Conservation (phyloP, 805 yeast species). For the Wickerhamomyces hampshirensis region DNA sequence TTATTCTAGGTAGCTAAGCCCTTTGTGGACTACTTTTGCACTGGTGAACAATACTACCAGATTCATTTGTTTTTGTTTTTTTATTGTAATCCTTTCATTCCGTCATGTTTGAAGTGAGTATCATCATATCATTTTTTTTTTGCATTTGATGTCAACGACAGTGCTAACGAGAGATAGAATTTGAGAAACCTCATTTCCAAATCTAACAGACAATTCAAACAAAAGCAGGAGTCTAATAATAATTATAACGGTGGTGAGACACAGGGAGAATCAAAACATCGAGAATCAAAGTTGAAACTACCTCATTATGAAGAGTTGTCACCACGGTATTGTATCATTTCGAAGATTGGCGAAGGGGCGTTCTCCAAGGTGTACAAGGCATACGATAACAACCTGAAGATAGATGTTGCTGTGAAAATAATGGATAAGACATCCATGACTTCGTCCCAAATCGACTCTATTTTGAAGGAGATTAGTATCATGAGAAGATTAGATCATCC, state of each 20-base stretch:
- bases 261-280: background rate
- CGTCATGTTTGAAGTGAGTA: slow-evolving; percentile 16
- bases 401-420: slow-evolving; percentile 45
- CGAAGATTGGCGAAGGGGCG: slow-evolving; percentile 76
- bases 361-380: slow-evolving; percentile 74
- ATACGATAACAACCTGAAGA: slow-evolving; percentile 18
- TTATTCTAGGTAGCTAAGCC: too few relatives aligned
- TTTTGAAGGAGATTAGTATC: slow-evolving; percentile 73
- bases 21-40: too few relatives aligned
- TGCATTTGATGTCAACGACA: background rate
- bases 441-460: slow-evolving; percentile 57
- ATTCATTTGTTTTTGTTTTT: too few relatives aligned
- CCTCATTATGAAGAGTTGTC: slow-evolving; percentile 18
- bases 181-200: slow-evolving; percentile 11
- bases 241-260: too few relatives aligned
- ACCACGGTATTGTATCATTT: slow-evolving; percentile 34
- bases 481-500: slow-evolving; percentile 63
- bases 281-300: background rate
- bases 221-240: background rate
- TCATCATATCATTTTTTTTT: slow-evolving; percentile 1
- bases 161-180: slow-evolving; percentile 8
- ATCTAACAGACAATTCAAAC: slow-evolving; percentile 3
- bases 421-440: slow-evolving; percentile 70
- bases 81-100: too few relatives aligned
- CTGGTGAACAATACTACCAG: too few relatives aligned